Evolutionary conservation across 1,139 yeast genomes (phyloP).

Genomic region (Blastobotrys proliferans): DNA sequence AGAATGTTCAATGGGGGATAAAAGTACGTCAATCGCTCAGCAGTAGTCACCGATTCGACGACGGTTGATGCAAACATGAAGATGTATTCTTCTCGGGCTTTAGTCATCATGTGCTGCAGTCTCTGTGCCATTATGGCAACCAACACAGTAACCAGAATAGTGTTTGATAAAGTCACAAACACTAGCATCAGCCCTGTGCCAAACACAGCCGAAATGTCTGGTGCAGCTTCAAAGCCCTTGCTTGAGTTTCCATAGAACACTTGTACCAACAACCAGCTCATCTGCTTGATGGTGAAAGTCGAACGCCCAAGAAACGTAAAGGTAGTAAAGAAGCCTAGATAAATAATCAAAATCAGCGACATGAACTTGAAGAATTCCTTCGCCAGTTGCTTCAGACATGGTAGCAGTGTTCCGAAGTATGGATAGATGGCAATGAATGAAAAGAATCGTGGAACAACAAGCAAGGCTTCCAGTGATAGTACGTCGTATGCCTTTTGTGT

Average conservation of each 20-base stretch:
- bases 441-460: constrained; percentile 34
- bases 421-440: constrained; percentile 33
- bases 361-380: constrained; percentile 33
- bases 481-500: constrained; percentile 30
- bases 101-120: constrained; percentile 32
- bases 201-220: constrained; percentile 29
- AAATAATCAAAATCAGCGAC: constrained; percentile 31
- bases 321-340: constrained; percentile 34
- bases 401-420: constrained; percentile 35
- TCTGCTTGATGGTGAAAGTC: constrained; percentile 26
- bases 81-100: constrained; percentile 33
- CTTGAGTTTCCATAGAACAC: constrained; percentile 34
- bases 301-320: constrained; percentile 34
- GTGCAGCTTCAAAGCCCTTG: constrained; percentile 33
- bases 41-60: constrained; percentile 31
- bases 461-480: constrained; percentile 32
- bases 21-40: constrained; percentile 33
- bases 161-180: constrained; percentile 30
- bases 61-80: constrained; percentile 31
- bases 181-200: constrained; percentile 35
- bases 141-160: constrained; percentile 32
- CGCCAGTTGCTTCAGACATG: constrained; percentile 32
- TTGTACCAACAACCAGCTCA: constrained; percentile 34
- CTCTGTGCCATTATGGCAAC: constrained; percentile 34
- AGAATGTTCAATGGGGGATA: constrained; percentile 35